Base-by-base conservation (phyloP, 345 rosid genomes). In the Litchi chinensis region DNA sequence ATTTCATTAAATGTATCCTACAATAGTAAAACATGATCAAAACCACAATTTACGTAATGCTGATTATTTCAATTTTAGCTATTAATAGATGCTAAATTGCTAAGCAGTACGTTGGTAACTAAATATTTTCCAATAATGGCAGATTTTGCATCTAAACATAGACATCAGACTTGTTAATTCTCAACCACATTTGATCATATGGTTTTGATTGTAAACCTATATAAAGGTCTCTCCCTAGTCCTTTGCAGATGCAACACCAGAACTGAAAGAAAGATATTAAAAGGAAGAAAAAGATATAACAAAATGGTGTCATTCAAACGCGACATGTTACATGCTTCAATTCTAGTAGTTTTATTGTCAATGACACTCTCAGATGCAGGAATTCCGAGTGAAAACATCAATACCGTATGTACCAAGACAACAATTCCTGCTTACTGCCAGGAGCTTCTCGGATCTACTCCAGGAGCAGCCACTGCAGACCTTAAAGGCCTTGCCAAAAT, bases 381-480 rank as follows among this genome's bases (percentile, higher is more conserved):
- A n/a, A 8, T 8, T 16, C 12, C 63, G 19, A 57, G 63, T 40
- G 9, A 39, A 13, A 13, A 12, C 21, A 15, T 77, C 1, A 41
- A 5, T 16, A 54, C 69, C 24, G 41, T 77, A 24, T 78, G 76
- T 22, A 5, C 64, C 62, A 78, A 28, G 6, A 22, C 75, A 3
- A 5, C 0, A 1, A 19, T 70, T 37, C 71, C 71, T 62, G 48
- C 63, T 13, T 74, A 52, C 46, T 82, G 80, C 57, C 39, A 19
- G 2, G 13, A 44, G 43, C 44, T 65, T 65, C 59, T 82, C 4
- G 71, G 65, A 28, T 52, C 72, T 4, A 46, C 28, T 28, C 79
- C 82, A 1, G 77, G 64, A 8, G 74, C 44, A 50, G 65, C 52
- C n/a, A n/a, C n/a, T n/a, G n/a, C n/a, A n/a, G n/a, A n/a, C n/a